Evolutionary conservation across 768 basidiomycete genomes (phyloP).

Genomic region (Strobilomyces dryophilus): DNA sequence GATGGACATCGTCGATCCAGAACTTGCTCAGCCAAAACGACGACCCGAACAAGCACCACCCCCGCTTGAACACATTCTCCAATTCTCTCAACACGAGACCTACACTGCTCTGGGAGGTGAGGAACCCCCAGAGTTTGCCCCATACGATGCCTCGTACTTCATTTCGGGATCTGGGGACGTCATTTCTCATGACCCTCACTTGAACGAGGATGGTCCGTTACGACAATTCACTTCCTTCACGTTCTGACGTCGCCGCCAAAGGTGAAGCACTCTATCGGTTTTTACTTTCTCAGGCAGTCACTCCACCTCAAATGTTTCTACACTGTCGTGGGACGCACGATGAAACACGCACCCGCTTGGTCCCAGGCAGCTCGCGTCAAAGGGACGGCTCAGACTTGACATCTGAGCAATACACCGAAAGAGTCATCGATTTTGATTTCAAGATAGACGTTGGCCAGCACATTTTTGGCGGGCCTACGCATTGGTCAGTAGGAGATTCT

Average conservation of each 20-base stretch:
- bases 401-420: conserved; percentile 54
- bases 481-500: conserved; percentile 61
- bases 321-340: conserved; percentile 52
- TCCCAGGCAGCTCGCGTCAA: conserved; percentile 26
- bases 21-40: conserved; percentile 7
- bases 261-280: conserved; percentile 75
- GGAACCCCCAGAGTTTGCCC: conserved; percentile 60
- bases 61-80: conserved; percentile 25
- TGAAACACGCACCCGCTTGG: conserved; percentile 48
- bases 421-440: conserved; percentile 67
- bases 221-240: not conserved
- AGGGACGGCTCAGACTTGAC: conserved; percentile 33
- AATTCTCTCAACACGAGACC: conserved; percentile 21
- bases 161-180: conserved; percentile 44
- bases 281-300: conserved; percentile 52
- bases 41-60: conserved; percentile 17
- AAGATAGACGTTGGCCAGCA: conserved; percentile 49
- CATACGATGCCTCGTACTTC: conserved; percentile 61
- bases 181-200: conserved; percentile 66
- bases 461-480: conserved; percentile 37
- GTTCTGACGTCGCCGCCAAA: conserved; percentile 22
- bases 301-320: conserved; percentile 42
- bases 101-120: conserved; percentile 32
- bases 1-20: conserved; percentile 8
- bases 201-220: conserved; percentile 57